Evolutionary conservation across 805 yeast species (phyloP), one percentile per base, ranked within the genome.

Genomic region (Wickerhamiella parazyma): DNA sequence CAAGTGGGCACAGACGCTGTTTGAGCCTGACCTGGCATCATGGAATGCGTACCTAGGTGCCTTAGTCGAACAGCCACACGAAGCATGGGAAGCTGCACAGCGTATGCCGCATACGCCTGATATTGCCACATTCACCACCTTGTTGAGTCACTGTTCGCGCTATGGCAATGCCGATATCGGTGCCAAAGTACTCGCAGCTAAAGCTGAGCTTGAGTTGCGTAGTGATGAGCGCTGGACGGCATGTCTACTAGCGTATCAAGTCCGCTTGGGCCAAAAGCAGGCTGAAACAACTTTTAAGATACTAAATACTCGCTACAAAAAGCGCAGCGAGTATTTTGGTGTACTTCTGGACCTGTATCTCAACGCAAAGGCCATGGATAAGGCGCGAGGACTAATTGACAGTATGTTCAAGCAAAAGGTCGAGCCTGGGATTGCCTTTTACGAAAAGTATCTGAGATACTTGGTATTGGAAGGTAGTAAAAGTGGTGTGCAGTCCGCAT

Each of bases 241-340:
- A 17, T 51, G 56, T 12, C 47, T 64, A 40, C 58, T 62, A 25
- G 34, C 49, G 8, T 63, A 64, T 6, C 60, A 61, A 38, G 55
- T 62, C 4, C 53, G 51, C 29, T 46, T 61, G 22, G 63, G 60
- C 6, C 62, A 63, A 41, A 61, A 56, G 37, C 33, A 45, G 16
- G 72, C 71, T 1, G 66, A 66, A 38, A 49, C 47, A 9, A 41
- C 60, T 25, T 53, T 64, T 8, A 51, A 46, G 21, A 56, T 45
- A 51, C 40, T 38, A 33, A n/a, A 20, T 10, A 7, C 29, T n/a
- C 47, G 45, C 16, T 18, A 50, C 10, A 18, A 24, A 7, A 45
- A 47, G 9, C 43, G 36, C 7, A 50, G 51, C 8, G 52, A 51
- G 6, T 59, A 58, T 44, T 57, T 49, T 38, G 48, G 56, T 0